Percentiles rank a stretch among this genome's conserved stretches.
Conservation (phyloP, 768 basidiomycete genomes). For the Trametes meyenii region DNA sequence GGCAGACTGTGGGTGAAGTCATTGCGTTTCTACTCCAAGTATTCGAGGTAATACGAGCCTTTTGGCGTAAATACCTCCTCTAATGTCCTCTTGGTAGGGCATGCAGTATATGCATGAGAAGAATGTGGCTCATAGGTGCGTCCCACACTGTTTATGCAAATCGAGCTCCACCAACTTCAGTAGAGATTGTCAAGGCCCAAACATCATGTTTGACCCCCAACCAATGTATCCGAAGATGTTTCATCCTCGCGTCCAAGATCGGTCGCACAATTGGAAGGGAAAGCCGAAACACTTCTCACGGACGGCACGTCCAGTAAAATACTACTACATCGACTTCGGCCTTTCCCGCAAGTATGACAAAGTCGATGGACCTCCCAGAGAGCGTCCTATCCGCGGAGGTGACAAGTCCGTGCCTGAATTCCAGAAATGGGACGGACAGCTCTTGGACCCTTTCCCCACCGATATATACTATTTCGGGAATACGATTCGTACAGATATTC, state of each 20-base stretch:
- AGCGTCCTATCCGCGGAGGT: conserved; percentile 39
- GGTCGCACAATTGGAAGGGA: conserved; percentile 27
- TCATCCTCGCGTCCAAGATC: conserved; percentile 27
- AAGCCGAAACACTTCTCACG: conserved; percentile 33
- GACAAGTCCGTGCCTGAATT: conserved; percentile 45
- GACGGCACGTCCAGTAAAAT: conserved; percentile 34
- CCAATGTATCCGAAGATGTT: conserved; percentile 32
- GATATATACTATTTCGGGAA: conserved; percentile 42
- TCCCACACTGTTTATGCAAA: conserved; percentile 6
- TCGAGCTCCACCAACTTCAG: not conserved
- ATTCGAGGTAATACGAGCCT: conserved; percentile 33
- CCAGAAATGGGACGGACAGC: conserved; percentile 1
- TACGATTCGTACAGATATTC: conserved; percentile 24
- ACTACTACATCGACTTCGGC: conserved; percentile 43
- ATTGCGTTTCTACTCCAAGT: conserved; percentile 38
- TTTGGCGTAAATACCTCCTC: not conserved
- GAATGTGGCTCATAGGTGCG: not conserved
- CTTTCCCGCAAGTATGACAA: conserved; percentile 37
- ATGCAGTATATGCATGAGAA: not conserved
- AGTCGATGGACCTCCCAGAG: conserved; percentile 29
- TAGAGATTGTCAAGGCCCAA: conserved; percentile 20
- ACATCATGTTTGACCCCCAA: conserved; percentile 26
- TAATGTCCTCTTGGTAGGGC: not conserved
- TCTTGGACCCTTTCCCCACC: conserved; percentile 31
- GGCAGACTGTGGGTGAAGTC: conserved; percentile 40